Evolutionary conservation across 1,139 yeast species (phyloP), one percentile per base, ranked within the genome.

Genomic region (Pneumocystis oryctolagi): DNA sequence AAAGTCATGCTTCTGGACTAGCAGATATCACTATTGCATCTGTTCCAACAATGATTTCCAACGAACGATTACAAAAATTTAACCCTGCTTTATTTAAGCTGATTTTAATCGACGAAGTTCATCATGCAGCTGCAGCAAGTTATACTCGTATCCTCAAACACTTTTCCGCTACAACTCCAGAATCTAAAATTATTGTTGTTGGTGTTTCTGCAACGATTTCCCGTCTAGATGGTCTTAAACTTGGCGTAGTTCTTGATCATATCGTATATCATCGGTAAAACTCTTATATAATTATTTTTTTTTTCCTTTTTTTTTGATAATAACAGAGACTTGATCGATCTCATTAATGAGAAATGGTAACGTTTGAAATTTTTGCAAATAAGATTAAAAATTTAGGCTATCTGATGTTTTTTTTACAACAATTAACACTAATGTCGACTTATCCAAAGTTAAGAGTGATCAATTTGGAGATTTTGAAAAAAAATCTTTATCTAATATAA

Each of bases 71-170:
- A 20, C 73, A 74, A 1, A 74, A 77, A 62, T 87, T 84, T 68
- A 72, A 82, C 62, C 85, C 89, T 0, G 63, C 64, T 0, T 80
- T 82, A 20, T 85, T 81, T 74, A 86, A 88, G 70, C 77, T 89
- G 39, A 81, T 92, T 31, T 84, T 90, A 30, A 78, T 90, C 1
- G 98, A 90, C 73, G 98, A 90, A 71, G 95, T 96, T 61, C 98
- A 90, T 70, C 97, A 90, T 74, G 85, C 96, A 0, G 86, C 88
- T 0, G 92, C 96, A 0, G 70, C 73, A 16, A 79, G 90, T 0
- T 92, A 92, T 77, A 60, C 75, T 18, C 78, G 78, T 58, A 78
- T 89, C 1, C 73, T 89, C 62, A 71, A 76, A 4, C 79, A 87
- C 62, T 75, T 90, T 69, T 76, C 78, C 0, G 87, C 88, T 1